Base-by-base conservation (phyloP, 768 basidiomycete species). In the Tephrocybe rancida region DNA sequence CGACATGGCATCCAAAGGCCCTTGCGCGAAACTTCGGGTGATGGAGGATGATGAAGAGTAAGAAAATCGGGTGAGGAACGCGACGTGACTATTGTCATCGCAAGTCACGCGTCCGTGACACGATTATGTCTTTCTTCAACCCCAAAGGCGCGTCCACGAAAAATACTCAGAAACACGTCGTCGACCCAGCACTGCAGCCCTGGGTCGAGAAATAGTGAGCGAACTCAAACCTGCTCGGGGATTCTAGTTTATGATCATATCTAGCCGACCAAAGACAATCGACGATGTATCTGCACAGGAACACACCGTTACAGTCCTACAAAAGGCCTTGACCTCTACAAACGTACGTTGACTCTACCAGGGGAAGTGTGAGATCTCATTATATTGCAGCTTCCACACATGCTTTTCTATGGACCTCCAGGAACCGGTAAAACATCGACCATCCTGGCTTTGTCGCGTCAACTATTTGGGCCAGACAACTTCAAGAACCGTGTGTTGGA, bases 201-300 rank as follows among this genome's bases (percentile, higher is more conserved):
- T 99, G 97, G 97, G 95, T 99, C 0, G 97, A 99, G 74, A 98
- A 98, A 83, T 99, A 98, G 95, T 95, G 37, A 45, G 84, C 72
- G 9, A 29, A 13, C 7, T n/a, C n/a, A 35, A 1, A 27, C 37
- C n/a, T 7, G 5, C 24, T 24, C 41, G 41, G 30, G 44, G 43
- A 19, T 26, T 6, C n/a, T n/a, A 21, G 21, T 48, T 50, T 14
- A 29, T 34, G 27, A 50, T n/a, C 25, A 53, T 37, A 30, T 44
- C 24, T 66, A 98, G 95, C 68, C 91, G 97, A 46, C 97, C 97
- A 44, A 93, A 92, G 72, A 98, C 95, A 19, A 98, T 99, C 57
- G 93, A 97, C 64, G 97, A 99, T 68, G 87, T 99, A 44, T 93
- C 96, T 32, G 90, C 96, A 0, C 97, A 99, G 69, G 97, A 98